Percentiles rank a stretch among this genome's conserved stretches.
Evolutionary conservation across 495 filamentous ascomycete species (phyloP).

Genomic region (Hypoxylon crocopeplum): DNA sequence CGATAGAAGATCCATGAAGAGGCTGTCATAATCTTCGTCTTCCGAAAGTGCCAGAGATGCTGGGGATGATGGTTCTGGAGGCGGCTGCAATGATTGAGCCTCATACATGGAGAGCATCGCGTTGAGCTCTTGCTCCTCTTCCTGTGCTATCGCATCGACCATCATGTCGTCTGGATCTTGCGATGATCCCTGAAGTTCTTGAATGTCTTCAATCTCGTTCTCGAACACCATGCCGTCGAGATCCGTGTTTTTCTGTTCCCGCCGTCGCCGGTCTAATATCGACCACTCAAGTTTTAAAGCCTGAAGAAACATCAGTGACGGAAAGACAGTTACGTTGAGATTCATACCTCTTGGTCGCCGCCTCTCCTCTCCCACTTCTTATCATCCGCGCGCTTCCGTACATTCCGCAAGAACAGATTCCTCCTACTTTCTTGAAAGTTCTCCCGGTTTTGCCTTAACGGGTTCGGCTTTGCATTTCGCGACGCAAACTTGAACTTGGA

Average conservation of each 20-base stretch:
- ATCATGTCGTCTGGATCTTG: conserved; percentile 51
- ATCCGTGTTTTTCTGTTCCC: conserved; percentile 55
- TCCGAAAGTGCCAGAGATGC: conserved; percentile 48
- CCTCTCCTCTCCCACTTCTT: conserved; percentile 68
- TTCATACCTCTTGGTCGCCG: conserved; percentile 76
- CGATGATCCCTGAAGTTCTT: conserved; percentile 41
- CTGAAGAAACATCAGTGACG: conserved; percentile 42
- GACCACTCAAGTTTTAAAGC: conserved; percentile 56
- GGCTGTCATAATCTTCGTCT: conserved; percentile 63
- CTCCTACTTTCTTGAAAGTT: conserved; percentile 62
- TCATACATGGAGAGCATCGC: conserved; percentile 56
- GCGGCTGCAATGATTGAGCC: conserved; percentile 23
- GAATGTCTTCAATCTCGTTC: conserved; percentile 54
- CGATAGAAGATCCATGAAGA: conserved; percentile 53
- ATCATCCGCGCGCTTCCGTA: conserved; percentile 75
- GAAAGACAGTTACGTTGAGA: not conserved
- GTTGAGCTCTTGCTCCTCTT: conserved; percentile 66
- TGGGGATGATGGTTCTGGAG: conserved; percentile 12
- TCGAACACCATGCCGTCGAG: conserved; percentile 56
- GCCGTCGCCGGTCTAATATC: conserved; percentile 47
- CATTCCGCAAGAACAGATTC: conserved; percentile 75
- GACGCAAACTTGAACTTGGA: conserved; percentile 42
- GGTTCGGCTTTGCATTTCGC: conserved; percentile 45
- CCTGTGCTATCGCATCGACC: conserved; percentile 53
- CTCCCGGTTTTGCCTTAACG: conserved; percentile 47